These are phyloP conservation scores for Jatropha podagrica DNA, from an alignment of 441 rosid species.

Conservation along the genomic window DNA sequence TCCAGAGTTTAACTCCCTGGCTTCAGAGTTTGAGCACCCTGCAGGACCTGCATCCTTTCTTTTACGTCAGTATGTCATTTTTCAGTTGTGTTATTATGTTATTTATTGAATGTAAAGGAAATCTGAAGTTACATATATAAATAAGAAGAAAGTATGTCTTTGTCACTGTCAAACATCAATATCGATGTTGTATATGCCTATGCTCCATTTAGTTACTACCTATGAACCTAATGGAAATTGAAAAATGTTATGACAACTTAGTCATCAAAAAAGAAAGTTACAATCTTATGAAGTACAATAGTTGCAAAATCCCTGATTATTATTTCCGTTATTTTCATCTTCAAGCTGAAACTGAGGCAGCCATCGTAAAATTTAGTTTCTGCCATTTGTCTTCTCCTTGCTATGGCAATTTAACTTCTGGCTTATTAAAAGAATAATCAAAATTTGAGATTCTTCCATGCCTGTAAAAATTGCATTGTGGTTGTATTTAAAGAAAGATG, in stretches of 20 bases:
- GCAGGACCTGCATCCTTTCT: neutral
- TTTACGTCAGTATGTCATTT: neutral
- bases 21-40: neutral
- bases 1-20: neutral
- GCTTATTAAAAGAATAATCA: neutral
- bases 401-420: neutral
- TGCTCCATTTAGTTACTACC: neutral
- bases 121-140: neutral
- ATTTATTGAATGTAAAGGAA: neutral
- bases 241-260: neutral
- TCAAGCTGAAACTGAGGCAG: neutral
- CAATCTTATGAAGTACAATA: neutral
- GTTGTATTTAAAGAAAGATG: neutral
- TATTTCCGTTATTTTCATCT: neutral
- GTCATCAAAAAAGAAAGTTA: neutral
- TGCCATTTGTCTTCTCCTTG: neutral
- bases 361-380: neutral
- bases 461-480: neutral
- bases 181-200: neutral
- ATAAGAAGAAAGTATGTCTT: neutral
- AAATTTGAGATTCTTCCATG: neutral
- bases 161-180: neutral
- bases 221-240: neutral
- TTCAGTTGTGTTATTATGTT: neutral
- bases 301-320: neutral